Base-by-base conservation (phyloP, 2,329 filamentous ascomycete genomes). In the Botrytis sinoallii region DNA sequence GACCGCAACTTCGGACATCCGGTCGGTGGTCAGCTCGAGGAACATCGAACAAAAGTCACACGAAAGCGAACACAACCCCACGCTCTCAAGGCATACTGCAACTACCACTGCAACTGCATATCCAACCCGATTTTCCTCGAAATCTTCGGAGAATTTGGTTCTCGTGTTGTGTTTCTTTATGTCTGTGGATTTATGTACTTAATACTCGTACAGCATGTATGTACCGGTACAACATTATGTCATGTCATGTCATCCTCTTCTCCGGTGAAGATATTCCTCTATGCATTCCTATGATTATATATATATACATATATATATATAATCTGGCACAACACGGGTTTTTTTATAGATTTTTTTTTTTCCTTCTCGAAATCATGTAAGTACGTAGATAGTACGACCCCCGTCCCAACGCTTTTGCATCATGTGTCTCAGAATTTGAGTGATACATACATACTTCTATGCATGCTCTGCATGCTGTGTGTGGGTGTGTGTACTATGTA, bases 401-500 rank as follows among this genome's bases (percentile, higher is more conserved):
- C 64, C 46, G 32, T 35, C 12, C 35, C 35, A 67, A 67, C 65
- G 65, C n/a, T 55, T 55, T 55, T 55, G 32, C 65, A 67, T 55
- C 65, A 67, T 67, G 46, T 67, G 22, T 67, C 64, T 67, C 32
- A 29, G 64, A 67, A 46, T 38, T 46, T 3, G 22, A 55, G 20
- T 38, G 29, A 18, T 66, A 52, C 32, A 52, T 38, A 66, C 22
- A 52, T 38, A 66, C 22, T 52, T 16, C 22, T 55, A 52, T 55
- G 32, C 32, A 52, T 55, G 64, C 20, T 63, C 25, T 63, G 35
- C 60, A 38, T 60, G 20, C 57, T 60, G 35, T n/a, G 38, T 40
- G 16, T 40, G 63, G n/a, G 4, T 6, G 40, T 40, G 40, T 42
- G 38, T 48, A 38, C 38, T 38, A 16, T 48, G 29, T 65, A 25